Base-by-base conservation (phyloP, 345 rosid genomes). In the Hypericum androsaemum region DNA sequence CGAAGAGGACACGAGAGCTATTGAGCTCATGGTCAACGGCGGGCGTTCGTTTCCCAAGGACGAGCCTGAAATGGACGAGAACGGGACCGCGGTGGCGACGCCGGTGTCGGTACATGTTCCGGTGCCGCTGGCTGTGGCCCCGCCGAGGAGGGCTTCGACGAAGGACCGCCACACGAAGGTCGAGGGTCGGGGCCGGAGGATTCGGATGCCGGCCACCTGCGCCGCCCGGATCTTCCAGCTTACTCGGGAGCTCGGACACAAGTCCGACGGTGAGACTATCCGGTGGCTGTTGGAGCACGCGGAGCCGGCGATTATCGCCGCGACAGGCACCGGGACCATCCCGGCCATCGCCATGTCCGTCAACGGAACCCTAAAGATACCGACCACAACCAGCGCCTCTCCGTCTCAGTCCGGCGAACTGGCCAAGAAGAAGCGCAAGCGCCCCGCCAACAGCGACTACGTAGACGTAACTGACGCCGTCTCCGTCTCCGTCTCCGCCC, bases 281-380 rank as follows among this genome's bases (percentile, higher is more conserved):
- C 73, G 87, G 51, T 89, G 97, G 97, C 57, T 89, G 44, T 73
- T 89, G 10, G 87, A 89, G 52, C 94, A 75, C 71, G 87, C 97
- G 0, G 97, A 89, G 70, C 87, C 84, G 1, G 89, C 95, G 7
- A 86, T 89, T 54, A 81, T 86, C 14, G 86, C 86, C 5, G 89
- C 95, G 12, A 89, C 95, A 0, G 97, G 97, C 0, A 86, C 97
- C 38, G 97, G 97, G 15, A 89, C 97, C 6, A 77, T 89, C 46
- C 95, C 97, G 7, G 95, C 95, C 13, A 83, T 88, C 14, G 97
- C 97, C 60, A 83, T 83, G 89, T 85, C 92, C 17, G 89, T 88
- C 5, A 86, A 81, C 53, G 97, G 97, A 41, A 69, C 89, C 15
- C 77, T 88, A 6, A 88, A 85, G 74, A 81, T 85, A 62, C 97